Base-by-base conservation (phyloP, 2,329 filamentous ascomycete genomes). In the Aureobasidium sp. region DNA sequence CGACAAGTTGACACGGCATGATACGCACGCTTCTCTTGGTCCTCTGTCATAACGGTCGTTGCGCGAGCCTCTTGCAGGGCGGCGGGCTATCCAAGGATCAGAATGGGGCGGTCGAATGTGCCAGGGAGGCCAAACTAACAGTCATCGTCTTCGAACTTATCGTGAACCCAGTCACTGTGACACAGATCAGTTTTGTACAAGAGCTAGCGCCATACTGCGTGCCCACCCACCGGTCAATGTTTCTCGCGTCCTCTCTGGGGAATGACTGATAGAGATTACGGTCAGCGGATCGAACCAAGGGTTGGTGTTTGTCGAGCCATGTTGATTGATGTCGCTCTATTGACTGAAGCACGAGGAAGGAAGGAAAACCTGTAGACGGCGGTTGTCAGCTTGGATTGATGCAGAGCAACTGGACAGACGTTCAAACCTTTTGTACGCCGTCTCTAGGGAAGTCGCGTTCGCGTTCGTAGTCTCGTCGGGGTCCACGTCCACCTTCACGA, bases 111-210 rank as follows among this genome's bases (percentile, higher is more conserved):
- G 22, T 19, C 19, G 24, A 25, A 3, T 11, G 5, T 34, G 44
- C 14, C 11, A 49, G 30, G 47, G 40, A 24, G 27, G 27, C 6
- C 10, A 12, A 45, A 57, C 56, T 72, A 63, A 55, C 74, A 72
- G 71, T 84, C 78, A 68, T 84, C 79, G 64, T 88, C 87, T 68
- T 93, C 87, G 68, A 83, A 95, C 67, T 84, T 87, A 73, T 95
- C 88, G 69, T 96, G 90, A 62, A 95, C 88, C 90, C 90, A 96
- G 76, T 95, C 90, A 66, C 88, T 88, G 58, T 37, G 44, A 29
- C 1, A 10, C 6, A 34, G 27, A 39, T 63, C 59, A 62, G 57
- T 54, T 52, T 55, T n/a, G 50, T 21, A 50, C 50, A 30, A 42
- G n/a, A n/a, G n/a, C n/a, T n/a, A n/a, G n/a, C n/a, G n/a, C n/a